Base-by-base conservation (phyloP, 2,329 filamentous ascomycete genomes). In the Colletotrichum karsti region DNA sequence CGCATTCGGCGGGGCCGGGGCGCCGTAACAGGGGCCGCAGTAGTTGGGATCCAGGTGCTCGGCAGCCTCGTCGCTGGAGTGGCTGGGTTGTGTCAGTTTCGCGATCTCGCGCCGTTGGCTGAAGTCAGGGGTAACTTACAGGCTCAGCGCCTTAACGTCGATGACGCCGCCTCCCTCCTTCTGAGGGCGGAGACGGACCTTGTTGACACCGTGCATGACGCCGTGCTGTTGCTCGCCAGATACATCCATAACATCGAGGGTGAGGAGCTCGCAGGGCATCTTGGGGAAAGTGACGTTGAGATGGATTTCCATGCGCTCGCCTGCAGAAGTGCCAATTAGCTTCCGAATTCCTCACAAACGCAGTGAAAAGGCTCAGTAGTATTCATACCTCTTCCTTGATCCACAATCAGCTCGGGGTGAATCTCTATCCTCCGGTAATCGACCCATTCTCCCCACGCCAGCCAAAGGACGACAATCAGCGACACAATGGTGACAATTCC, bases 221-320 rank as follows among this genome's bases (percentile, higher is more conserved):
- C 95, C 96, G 74, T 95, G 93, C 80, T 99, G 96, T 77, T 98
- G 92, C 81, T 99, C 96, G 71, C 96, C 96, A 22, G 94, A 97
- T 26, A 98, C 95, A 82, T 99, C 96, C 96, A 99, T 99, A 63
- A 99, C 95, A 79, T 99, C 96, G 74, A 99, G 91, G 12, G 96
- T 98, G 72, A 98, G 86, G 57, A 99, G 90, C 81, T 98, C 95
- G 83, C 96, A 99, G 9, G 96, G 96, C 73, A 99, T 88, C 70
- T 91, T 91, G 9, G 96, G 96, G 79, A 99, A 99, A 51, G 94
- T 96, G 68, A 99, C 91, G 84, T 99, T 99, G 81, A 99, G 88
- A 79, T 97, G 94, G 72, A 99, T 99, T 80, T 98, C 96, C 95
- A 99, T 98, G 81, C 95, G 94, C 86, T 99, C 95, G 79, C 94